Percentiles rank a stretch among this genome's conserved stretches.
Evolutionary conservation across 129 eudicot genomes (phyloP).

Genomic region (Apium graveolens): DNA sequence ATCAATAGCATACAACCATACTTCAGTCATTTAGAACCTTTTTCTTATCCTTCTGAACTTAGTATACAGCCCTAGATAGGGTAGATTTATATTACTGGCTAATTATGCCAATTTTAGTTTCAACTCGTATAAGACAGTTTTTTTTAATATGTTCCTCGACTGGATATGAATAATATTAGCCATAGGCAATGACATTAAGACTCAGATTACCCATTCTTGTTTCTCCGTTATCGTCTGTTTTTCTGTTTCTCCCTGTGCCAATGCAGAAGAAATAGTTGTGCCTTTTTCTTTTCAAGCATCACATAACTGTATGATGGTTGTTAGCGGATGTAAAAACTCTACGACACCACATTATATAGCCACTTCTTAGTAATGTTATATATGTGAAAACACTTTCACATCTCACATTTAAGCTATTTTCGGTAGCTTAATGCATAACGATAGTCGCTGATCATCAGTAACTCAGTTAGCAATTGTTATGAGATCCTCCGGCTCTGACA

Average conservation of each 20-base stretch:
- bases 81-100: not conserved
- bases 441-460: slow-evolving; percentile 19
- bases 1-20: not conserved
- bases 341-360: not conserved
- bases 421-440: not conserved
- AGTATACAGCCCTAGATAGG: not conserved
- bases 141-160: not conserved
- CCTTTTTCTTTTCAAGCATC: not conserved
- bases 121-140: not conserved
- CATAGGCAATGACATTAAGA: not conserved
- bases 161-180: not conserved
- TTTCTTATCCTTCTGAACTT: not conserved
- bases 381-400: not conserved
- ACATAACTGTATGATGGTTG: not conserved
- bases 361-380: not conserved
- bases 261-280: not conserved
- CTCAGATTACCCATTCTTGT: not conserved
- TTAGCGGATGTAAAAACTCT: too few species aligned
- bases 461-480: slow-evolving; percentile 18
- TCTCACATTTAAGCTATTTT: not conserved
- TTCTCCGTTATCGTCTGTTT: not conserved
- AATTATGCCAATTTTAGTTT: not conserved
- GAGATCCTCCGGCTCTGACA: slow-evolving; percentile 43
- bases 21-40: not conserved
- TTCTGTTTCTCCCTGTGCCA: not conserved